phyloP scores from a whole-genome alignment of 2,329 filamentous ascomycete genomes.

The Teratosphaeriaceae sp. region DNA sequence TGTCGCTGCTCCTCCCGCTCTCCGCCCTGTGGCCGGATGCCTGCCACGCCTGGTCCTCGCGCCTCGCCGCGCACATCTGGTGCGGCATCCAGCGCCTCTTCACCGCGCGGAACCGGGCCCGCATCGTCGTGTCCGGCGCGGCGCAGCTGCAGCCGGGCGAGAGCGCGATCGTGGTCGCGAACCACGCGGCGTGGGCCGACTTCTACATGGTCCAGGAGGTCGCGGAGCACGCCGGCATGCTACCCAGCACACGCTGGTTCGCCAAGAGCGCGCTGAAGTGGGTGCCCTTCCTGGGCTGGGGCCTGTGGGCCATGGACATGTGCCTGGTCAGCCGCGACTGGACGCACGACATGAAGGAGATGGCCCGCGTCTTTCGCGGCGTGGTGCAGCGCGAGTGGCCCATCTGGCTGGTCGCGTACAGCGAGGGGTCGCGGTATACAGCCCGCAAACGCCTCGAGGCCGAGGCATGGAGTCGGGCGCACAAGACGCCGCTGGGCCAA shows the following conservation, averaged over 20 bases:
- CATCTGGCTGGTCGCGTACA: slow-evolving; percentile 59
- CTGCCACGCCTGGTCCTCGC: slow-evolving; percentile 50
- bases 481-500: slow-evolving; percentile 45
- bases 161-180: slow-evolving; percentile 54
- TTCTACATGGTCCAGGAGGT: slow-evolving; percentile 59
- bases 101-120: slow-evolving; percentile 46
- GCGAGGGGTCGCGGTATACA: slow-evolving; percentile 57
- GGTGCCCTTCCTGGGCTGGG: slow-evolving; percentile 58
- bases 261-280: slow-evolving; percentile 53
- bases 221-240: slow-evolving; percentile 50
- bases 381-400: slow-evolving; percentile 49
- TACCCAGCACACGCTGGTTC: slow-evolving; percentile 56
- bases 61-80: slow-evolving; percentile 51
- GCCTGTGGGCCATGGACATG: slow-evolving; percentile 59
- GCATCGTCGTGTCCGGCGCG: slow-evolving; percentile 46
- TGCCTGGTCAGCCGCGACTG: slow-evolving; percentile 56
- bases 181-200: slow-evolving; percentile 57
- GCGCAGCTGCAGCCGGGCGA: slow-evolving; percentile 47
- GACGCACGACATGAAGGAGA: slow-evolving; percentile 50
- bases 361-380: slow-evolving; percentile 51
- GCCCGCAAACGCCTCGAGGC: slow-evolving; percentile 46
- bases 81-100: slow-evolving; percentile 53
- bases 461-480: slow-evolving; percentile 46
- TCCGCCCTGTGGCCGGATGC: slow-evolving; percentile 36
- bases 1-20: slow-evolving; percentile 30